A percentile compares a stretch with the other conserved stretches of the same genome.
These are phyloP conservation scores for Plasmodium chabaudi DNA, from an alignment of 169 alveolate genomes.

Conservation along the genomic window DNA sequence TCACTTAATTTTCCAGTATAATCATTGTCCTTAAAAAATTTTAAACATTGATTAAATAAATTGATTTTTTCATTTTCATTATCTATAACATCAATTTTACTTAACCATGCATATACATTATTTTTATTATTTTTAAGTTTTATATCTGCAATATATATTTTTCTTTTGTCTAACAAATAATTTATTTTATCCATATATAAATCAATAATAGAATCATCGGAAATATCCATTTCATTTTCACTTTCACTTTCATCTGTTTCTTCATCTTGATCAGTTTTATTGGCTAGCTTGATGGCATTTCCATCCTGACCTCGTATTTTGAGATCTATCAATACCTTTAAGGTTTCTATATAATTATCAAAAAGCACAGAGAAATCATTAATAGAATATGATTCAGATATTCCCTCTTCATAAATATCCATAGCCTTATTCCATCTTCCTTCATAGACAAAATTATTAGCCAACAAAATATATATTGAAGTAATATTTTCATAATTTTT, in stretches of 20 bases:
- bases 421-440: conserved; percentile 76
- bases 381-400: conserved; percentile 55
- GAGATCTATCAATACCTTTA: conserved; percentile 52
- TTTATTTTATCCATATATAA: conserved; percentile 73
- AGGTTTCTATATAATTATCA: conserved; percentile 59
- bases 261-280: neutral
- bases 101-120: conserved; percentile 61
- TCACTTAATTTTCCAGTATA: conserved; percentile 59
- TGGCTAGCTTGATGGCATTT: neutral
- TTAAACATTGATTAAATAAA: conserved; percentile 34
- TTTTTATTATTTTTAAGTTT: conserved; percentile 61
- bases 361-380: conserved; percentile 53
- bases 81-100: conserved; percentile 42
- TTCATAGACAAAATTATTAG: conserved; percentile 66
- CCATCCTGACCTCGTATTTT: conserved; percentile 18
- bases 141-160: conserved; percentile 59
- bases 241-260: neutral
- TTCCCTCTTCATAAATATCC: conserved; percentile 74
- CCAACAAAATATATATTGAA: conserved; percentile 38
- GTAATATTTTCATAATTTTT: conserved; percentile 71
- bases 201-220: conserved; percentile 20
- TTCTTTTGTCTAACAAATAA: conserved; percentile 40
- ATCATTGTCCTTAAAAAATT: conserved; percentile 29
- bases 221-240: neutral
- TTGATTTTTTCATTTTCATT: conserved; percentile 30